Base-by-base conservation (phyloP, 225 moss, liverwort and hornwort genomes). In the Anthoceros angustus region DNA sequence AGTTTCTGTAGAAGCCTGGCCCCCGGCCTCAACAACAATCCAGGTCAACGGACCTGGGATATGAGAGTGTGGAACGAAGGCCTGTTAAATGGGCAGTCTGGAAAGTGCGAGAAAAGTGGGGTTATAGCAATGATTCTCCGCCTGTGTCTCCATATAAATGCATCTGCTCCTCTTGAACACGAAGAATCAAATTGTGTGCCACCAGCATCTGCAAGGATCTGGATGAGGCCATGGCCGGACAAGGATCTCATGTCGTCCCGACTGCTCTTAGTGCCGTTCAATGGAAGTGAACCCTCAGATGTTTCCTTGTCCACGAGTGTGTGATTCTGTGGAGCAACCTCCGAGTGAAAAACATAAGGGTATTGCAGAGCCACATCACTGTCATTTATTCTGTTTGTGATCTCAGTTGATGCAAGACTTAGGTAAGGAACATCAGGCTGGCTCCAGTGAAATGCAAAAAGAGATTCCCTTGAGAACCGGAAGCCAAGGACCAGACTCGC, bases 1-100 rank as follows among this genome's bases (percentile, higher is more conserved):
- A 40, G 95, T 98, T 40, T 63, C 77, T 39, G 69, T 26, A 5
- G 95, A 82, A 18, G 39, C 63, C 32, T 32, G 32, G 66, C 83
- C 86, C n/a, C 84, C 85, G 10, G 91, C 91, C 60, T 98, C 95
- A 6, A 98, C 46, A 12, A 98, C 81, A 62, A 98, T 86, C 95
- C 95, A 98, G 14, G 84, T 82, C 42, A 91, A 80, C 18, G 80
- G 86, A 24, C 74, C 79, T 18, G 80, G 80, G 62, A 89, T 79
- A 48, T 85, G 79, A 61, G 24, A 98, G 79, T 0, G 91, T 98
- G 69, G 80, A 80, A 81, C 83, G 82, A 68, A 98, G 81, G 62
- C 91, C 85, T 70, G 85, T 67, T 42, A 95, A 82, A 71, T 95
- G 83, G 62, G 88, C 70, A 14, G 79, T 80, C 74, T 95, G 95